Conservation (phyloP, 1,284 basidiomycete species). For the Marasmius tenuissimus region DNA sequence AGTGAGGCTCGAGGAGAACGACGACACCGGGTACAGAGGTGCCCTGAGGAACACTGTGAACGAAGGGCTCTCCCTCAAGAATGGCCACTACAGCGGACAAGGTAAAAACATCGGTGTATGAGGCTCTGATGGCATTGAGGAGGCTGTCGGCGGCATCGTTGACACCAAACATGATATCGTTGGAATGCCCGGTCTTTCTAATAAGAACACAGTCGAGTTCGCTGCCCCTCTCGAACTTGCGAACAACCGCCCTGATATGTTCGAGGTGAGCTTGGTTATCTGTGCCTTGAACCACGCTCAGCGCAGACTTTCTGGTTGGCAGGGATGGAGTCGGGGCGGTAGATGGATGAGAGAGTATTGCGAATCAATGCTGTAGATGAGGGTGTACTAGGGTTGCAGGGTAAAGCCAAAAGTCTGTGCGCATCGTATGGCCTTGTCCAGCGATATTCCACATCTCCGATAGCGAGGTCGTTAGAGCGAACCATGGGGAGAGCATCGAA, state of each 20-base stretch:
- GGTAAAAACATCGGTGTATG: slow-evolving; percentile 92
- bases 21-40: slow-evolving; percentile 97
- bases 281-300: slow-evolving; percentile 83
- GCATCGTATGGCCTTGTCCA: slow-evolving; percentile 94
- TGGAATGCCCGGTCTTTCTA: slow-evolving; percentile 98
- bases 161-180: slow-evolving; percentile 90
- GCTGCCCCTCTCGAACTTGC: slow-evolving; percentile 87
- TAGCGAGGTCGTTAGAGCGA: slow-evolving; percentile 96
- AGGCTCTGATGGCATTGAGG: slow-evolving; percentile 79
- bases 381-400: slow-evolving; percentile 95
- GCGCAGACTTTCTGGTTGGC: slow-evolving; percentile 97
- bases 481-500: slow-evolving; percentile 97
- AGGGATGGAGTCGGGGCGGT: slow-evolving; percentile 95
- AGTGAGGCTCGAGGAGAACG: slow-evolving; percentile 85
- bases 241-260: slow-evolving; percentile 90
- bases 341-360: slow-evolving; percentile 91
- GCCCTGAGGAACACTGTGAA: slow-evolving; percentile 99
- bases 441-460: slow-evolving; percentile 80
- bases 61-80: slow-evolving; percentile 92
- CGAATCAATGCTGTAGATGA: slow-evolving; percentile 76
- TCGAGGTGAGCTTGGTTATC: slow-evolving; percentile 94
- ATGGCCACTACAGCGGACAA: slow-evolving; percentile 96
- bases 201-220: slow-evolving; percentile 93
- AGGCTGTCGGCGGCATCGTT: slow-evolving; percentile 95
- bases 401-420: slow-evolving; percentile 96